Conservation (phyloP, 1,284 basidiomycete species). For the Cutaneotrichosporon mucoides region DNA sequence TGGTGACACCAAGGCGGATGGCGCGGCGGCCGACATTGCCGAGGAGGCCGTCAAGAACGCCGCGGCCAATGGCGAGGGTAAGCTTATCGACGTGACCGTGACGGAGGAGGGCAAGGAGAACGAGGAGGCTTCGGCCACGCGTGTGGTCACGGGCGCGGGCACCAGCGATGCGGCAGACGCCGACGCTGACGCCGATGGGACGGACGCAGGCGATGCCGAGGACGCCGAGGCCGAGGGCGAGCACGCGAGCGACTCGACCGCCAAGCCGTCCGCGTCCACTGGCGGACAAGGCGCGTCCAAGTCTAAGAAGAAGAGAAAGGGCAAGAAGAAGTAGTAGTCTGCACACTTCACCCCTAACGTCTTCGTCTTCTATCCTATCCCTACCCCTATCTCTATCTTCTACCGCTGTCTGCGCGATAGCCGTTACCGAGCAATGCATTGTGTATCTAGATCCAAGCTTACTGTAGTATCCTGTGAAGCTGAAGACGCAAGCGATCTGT, state of each 20-base stretch:
- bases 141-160: too few relatives aligned
- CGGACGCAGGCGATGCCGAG: too few relatives aligned
- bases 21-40: not conserved
- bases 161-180: not conserved
- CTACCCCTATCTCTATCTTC: too few relatives aligned
- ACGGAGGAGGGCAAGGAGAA: not conserved
- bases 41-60: slow-evolving; percentile 7
- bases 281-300: not conserved
- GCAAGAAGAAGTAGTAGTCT: slow-evolving; percentile 5
- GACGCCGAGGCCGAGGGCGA: too few relatives aligned
- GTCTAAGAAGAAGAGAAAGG: slow-evolving; percentile 12
- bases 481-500: too few relatives aligned
- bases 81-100: not conserved
- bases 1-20: slow-evolving; percentile 1
- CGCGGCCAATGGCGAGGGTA: not conserved
- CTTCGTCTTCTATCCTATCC: too few relatives aligned
- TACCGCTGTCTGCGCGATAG: too few relatives aligned
- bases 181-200: not conserved
- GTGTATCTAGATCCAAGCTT: not conserved
- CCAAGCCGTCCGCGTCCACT: not conserved
- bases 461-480: not conserved
- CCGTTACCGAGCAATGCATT: slow-evolving; percentile 2
- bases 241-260: not conserved
- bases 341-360: too few relatives aligned
- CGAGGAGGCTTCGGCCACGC: too few relatives aligned